phyloP scores from a whole-genome alignment of 2,329 filamentous ascomycete species.

The Alternaria sp. region DNA sequence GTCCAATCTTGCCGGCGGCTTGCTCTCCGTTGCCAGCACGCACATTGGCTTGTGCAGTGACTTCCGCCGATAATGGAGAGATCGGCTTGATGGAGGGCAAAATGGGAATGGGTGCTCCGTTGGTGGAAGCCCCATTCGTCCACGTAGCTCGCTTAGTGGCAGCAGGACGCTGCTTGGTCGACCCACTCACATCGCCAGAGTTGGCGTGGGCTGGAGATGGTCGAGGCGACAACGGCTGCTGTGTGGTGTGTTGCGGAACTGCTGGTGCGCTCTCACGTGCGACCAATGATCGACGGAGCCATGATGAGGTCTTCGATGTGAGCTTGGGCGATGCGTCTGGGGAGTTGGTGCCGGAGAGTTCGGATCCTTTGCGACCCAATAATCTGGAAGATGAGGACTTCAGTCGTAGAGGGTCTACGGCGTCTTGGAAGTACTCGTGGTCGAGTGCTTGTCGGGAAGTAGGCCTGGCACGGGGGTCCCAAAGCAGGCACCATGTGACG shows the following conservation, averaged over 20 bases:
- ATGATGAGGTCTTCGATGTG: constrained; percentile 81
- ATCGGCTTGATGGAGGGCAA: constrained; percentile 93
- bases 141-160: constrained; percentile 88
- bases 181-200: constrained; percentile 52
- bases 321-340: constrained; percentile 65
- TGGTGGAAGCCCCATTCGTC: constrained; percentile 78
- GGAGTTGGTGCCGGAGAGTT: constrained; percentile 69
- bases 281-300: constrained; percentile 96
- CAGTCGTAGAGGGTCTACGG: constrained; percentile 88
- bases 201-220: constrained; percentile 54
- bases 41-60: constrained; percentile 84
- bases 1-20: constrained; percentile 86
- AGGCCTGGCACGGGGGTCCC: constrained; percentile 91
- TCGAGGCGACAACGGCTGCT: constrained; percentile 51
- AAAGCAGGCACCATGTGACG: constrained; percentile 98
- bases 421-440: constrained; percentile 93
- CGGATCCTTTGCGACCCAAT: constrained; percentile 88
- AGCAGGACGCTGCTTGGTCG: constrained; percentile 62
- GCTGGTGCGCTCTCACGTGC: constrained; percentile 73
- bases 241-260: constrained; percentile 54
- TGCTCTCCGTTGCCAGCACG: constrained; percentile 68
- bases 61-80: constrained; percentile 92
- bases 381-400: constrained; percentile 87
- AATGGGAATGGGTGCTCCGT: constrained; percentile 91
- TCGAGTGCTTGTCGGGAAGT: constrained; percentile 93